Evolutionary conservation across 2,329 filamentous ascomycete species (phyloP).

Genomic region (Incumbomyces lentus): DNA sequence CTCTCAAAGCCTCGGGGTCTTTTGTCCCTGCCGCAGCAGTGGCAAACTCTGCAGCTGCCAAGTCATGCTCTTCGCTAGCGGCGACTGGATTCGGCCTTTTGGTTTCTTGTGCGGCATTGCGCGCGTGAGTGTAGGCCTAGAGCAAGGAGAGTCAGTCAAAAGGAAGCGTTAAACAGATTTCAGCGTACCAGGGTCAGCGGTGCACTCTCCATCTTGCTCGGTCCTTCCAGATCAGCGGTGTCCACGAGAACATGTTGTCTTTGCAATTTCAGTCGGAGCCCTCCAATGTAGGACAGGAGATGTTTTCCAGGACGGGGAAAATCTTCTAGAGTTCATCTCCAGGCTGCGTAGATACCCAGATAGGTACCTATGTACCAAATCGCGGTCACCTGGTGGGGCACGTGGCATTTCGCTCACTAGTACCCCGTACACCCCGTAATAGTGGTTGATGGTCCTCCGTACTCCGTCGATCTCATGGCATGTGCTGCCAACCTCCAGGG

Average conservation of each 20-base stretch:
- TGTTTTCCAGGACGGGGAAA: too few species aligned
- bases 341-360: too few species aligned
- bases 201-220: slow-evolving; percentile 53
- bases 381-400: too few species aligned
- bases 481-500: too few species aligned
- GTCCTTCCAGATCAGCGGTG: background rate
- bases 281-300: background rate
- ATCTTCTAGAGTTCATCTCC: too few species aligned
- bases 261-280: slow-evolving; percentile 9
- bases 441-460: too few species aligned
- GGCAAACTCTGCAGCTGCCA: slow-evolving; percentile 80
- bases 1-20: slow-evolving; percentile 68
- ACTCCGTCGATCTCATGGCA: too few species aligned
- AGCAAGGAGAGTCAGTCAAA: slow-evolving; percentile 14
- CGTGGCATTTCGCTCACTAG: too few species aligned
- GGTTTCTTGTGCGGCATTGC: slow-evolving; percentile 66
- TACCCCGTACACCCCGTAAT: too few species aligned
- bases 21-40: slow-evolving; percentile 63
- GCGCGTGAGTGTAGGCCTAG: slow-evolving; percentile 79
- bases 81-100: slow-evolving; percentile 60
- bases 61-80: slow-evolving; percentile 77
- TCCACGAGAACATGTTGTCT: background rate
- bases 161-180: slow-evolving; percentile 8
- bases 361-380: too few species aligned
- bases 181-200: slow-evolving; percentile 52